phyloP scores from a whole-genome alignment of 2,329 filamentous ascomycete species.

The Mycosphaerelloides madeirae region DNA sequence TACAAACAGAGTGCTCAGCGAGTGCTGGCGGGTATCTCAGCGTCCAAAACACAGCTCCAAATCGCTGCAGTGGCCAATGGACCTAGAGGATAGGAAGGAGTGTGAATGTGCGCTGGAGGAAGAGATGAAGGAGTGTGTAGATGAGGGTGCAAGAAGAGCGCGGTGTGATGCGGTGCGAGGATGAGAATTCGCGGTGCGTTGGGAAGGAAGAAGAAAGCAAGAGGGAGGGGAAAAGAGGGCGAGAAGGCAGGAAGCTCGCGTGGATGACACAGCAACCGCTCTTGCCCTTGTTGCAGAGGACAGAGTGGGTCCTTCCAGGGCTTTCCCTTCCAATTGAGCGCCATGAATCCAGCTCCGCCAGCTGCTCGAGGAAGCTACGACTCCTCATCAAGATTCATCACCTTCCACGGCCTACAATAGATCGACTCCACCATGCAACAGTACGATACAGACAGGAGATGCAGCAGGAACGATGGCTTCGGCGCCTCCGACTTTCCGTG shows the following conservation, averaged over 20 bases:
- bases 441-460: not conserved
- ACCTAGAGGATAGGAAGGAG: not conserved
- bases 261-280: not conserved
- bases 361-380: not conserved
- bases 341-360: not conserved
- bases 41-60: not conserved
- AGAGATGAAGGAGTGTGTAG: not conserved
- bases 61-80: not conserved
- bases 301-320: too few relatives aligned
- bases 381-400: not conserved
- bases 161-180: too few relatives aligned
- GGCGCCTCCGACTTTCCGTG: constrained; percentile 2
- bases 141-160: not conserved
- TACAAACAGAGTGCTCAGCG: too few relatives aligned
- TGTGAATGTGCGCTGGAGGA: not conserved
- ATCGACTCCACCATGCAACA: not conserved
- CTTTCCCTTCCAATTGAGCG: too few relatives aligned
- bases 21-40: not conserved
- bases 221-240: not conserved
- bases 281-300: too few relatives aligned
- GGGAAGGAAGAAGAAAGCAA: not conserved
- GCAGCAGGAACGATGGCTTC: not conserved
- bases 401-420: not conserved
- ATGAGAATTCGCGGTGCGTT: not conserved
- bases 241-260: not conserved